Conservation (phyloP, 345 rosid genomes). For the Aquilaria malaccensis region DNA sequence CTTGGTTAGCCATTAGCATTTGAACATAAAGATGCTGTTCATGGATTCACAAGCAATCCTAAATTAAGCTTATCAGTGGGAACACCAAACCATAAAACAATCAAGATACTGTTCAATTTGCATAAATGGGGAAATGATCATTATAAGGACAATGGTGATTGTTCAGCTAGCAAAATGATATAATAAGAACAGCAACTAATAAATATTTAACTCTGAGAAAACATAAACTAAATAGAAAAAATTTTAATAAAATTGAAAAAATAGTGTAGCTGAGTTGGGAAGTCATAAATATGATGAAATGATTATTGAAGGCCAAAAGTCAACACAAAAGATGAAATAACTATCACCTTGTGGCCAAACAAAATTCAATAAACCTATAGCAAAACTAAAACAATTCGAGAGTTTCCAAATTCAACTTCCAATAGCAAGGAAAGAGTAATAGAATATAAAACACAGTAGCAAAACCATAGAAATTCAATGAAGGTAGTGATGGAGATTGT, state of each 20-base stretch:
- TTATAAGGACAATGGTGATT: too few relatives aligned
- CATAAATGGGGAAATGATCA: not conserved
- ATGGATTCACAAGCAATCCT: not conserved
- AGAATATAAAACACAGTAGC: not conserved
- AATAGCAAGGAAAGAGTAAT: not conserved
- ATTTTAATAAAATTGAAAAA: too few relatives aligned
- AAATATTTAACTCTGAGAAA: constrained; percentile 9
- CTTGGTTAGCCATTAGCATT: not conserved
- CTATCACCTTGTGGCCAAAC: too few relatives aligned
- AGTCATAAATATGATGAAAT: too few relatives aligned
- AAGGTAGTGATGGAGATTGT: constrained; percentile 28
- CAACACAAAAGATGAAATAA: too few relatives aligned
- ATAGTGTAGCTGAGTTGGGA: too few relatives aligned
- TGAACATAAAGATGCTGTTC: not conserved
- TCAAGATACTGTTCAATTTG: not conserved
- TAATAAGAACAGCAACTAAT: not conserved
- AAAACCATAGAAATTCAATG: not conserved
- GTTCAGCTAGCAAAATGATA: not conserved
- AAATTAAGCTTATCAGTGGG: not conserved
- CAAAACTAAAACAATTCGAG: too few relatives aligned
- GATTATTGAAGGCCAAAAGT: too few relatives aligned
- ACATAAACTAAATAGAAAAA: not conserved
- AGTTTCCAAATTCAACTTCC: not conserved
- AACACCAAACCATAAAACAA: not conserved
- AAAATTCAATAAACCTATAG: too few relatives aligned